Evolutionary conservation across 202 grass and related monocot genomes (phyloP), one percentile per base, ranked within the genome.

Genomic region (Setaria italica): DNA sequence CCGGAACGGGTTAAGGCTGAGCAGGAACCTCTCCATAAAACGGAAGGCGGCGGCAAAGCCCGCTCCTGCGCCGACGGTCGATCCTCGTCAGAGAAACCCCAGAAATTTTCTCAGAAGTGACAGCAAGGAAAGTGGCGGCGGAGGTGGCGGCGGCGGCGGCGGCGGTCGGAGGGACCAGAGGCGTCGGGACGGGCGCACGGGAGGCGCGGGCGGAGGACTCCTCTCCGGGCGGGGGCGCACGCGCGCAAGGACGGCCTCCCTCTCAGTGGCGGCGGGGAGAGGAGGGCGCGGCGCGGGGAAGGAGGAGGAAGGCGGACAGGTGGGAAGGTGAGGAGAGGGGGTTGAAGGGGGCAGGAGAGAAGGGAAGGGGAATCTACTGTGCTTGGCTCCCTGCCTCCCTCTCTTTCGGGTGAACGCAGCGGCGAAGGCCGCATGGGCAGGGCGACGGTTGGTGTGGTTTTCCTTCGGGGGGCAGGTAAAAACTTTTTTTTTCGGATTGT

Each of bases 1-100:
- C 59, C 92, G 94, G 85, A 97, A 94, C 50, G 94, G 97, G 81
- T 97, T 97, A 70, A 99, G 82, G 78, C 91, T 91, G 72, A 96
- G 86, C 85, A 92, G 58, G 87, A 97, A 99, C 13, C 85, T 83
- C 74, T 91, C 94, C 97, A 97, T 99, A 85, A 30, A 68, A 66
- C 30, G 69, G 48, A 35, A 51, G 60, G 51, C 73, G 4, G 59
- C 85, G 42, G 89, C 82, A 6, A 51, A 60, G 67, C 35, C 48
- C 9, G 41, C 63, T 60, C 81, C 41, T 12, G 5, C 67, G 25
- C 50, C 13, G 55, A 7, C 55, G 55, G 19, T 20, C 20, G 62
- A 83, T 47, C 73, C 33, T 46, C 8, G 29, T 62, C 82, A 51
- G 82, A 30, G 56, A n/a, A 75, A 79, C 72, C 41, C 68, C 32